Conservation (phyloP, 129 eudicot species). For the Solidago caesia region DNA sequence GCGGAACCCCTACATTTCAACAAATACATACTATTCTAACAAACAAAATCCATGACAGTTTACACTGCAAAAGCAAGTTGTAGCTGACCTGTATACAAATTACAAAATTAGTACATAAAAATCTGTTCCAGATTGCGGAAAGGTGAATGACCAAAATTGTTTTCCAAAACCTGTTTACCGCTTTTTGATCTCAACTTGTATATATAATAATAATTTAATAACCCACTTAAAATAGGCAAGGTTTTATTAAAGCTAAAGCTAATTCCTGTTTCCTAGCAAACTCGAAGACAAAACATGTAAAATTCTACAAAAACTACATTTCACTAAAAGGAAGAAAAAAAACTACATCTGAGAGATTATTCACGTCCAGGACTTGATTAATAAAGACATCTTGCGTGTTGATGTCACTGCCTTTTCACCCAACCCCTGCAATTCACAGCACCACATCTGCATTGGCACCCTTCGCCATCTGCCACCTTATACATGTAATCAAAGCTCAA, state of each 20-base stretch:
- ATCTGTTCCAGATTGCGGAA: too few relatives aligned
- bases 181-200: constrained; percentile 16
- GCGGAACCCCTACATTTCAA: too few relatives aligned
- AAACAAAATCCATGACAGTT: too few relatives aligned
- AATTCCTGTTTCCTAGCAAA: constrained; percentile 28
- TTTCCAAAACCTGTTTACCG: constrained; percentile 11
- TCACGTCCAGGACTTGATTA: constrained; percentile 22
- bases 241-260: constrained; percentile 33
- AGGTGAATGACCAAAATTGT: background rate
- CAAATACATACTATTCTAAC: too few relatives aligned
- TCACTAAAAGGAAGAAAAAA: constrained; percentile 8
- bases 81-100: too few relatives aligned
- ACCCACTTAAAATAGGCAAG: constrained; percentile 11
- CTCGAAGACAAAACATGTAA: constrained; percentile 8
- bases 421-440: constrained; percentile 75
- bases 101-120: too few relatives aligned
- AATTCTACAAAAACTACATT: constrained; percentile 19
- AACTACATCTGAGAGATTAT: constrained; percentile 27
- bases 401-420: constrained; percentile 36
- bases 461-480: constrained; percentile 59
- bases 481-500: constrained; percentile 66
- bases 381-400: constrained; percentile 6
- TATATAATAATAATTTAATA: constrained; percentile 15
- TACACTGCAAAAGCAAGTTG: too few relatives aligned
- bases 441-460: constrained; percentile 72